These are phyloP conservation scores for Phenoliferia sp. DNA, from an alignment of 1,284 basidiomycete genomes.

Conservation along the genomic window DNA sequence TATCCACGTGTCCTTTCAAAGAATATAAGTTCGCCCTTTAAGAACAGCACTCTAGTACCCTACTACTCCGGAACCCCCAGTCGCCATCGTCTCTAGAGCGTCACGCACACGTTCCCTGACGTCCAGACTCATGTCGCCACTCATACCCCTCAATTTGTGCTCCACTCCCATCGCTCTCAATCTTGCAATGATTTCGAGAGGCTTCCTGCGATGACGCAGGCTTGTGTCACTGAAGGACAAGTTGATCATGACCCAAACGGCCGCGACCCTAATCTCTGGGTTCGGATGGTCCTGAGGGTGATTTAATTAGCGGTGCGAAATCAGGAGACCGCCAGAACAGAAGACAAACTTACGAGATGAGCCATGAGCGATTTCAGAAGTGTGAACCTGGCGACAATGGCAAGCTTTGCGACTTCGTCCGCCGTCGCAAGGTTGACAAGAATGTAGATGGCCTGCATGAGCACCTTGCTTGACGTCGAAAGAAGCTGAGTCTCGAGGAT, in stretches of 20 bases:
- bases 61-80: background rate
- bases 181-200: slow-evolving; percentile 25
- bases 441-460: slow-evolving; percentile 25
- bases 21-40: no score
- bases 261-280: slow-evolving; percentile 24
- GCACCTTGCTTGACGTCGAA: background rate
- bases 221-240: slow-evolving; percentile 7
- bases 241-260: slow-evolving; percentile 34
- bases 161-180: slow-evolving; percentile 32
- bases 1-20: no score
- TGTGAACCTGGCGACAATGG: slow-evolving; percentile 23
- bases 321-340: no score
- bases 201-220: background rate
- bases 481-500: slow-evolving; percentile 16
- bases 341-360: slow-evolving; percentile 25
- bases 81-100: slow-evolving; percentile 21
- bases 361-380: slow-evolving; percentile 20
- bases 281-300: slow-evolving; percentile 12
- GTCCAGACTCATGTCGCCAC: slow-evolving; percentile 30
- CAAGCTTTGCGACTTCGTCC: slow-evolving; percentile 20
- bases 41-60: no score
- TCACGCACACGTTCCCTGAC: slow-evolving; percentile 35
- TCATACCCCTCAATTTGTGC: slow-evolving; percentile 23
- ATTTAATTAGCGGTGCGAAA: no score
- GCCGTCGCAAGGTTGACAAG: slow-evolving; percentile 34